phyloP scores from a whole-genome alignment of 2,329 filamentous ascomycete genomes.

The Colletotrichum cordylinicola region DNA sequence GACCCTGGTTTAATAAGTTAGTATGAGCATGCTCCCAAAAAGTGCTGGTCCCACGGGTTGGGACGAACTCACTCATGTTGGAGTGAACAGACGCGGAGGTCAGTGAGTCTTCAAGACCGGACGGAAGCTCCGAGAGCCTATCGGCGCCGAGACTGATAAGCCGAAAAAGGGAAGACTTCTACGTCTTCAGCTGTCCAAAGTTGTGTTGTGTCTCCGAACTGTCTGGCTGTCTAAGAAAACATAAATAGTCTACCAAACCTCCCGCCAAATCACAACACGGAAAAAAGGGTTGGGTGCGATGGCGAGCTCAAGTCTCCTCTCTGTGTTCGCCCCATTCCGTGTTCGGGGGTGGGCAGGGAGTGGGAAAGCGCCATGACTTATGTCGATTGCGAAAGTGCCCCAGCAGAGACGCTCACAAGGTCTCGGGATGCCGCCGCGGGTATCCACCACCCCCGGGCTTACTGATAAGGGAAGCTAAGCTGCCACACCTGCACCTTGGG shows the following conservation, averaged over 20 bases:
- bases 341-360: not conserved
- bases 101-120: conserved; percentile 1
- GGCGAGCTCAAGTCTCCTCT: not conserved
- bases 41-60: not conserved
- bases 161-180: not conserved
- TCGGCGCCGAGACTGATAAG: conserved; percentile 6
- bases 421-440: not conserved
- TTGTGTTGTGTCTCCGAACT: not conserved
- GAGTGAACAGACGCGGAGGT: not conserved
- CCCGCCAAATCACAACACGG: not conserved
- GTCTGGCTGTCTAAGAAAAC: not conserved
- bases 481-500: not conserved
- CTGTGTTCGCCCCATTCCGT: not conserved
- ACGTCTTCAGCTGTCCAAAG: not conserved
- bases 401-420: conserved; percentile 3
- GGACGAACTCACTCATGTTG: conserved; percentile 21
- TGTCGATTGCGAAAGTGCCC: conserved; percentile 12
- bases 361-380: conserved; percentile 13
- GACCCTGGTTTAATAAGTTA: not conserved
- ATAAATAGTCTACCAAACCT: not conserved
- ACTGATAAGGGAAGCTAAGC: conserved; percentile 14
- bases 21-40: not conserved
- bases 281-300: not conserved
- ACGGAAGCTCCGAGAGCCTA: conserved; percentile 9
- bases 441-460: conserved; percentile 7